Evolutionary conservation across 1,284 basidiomycete species (phyloP), one percentile per base, ranked within the genome.

Genomic region (Veloboletus limbatus): DNA sequence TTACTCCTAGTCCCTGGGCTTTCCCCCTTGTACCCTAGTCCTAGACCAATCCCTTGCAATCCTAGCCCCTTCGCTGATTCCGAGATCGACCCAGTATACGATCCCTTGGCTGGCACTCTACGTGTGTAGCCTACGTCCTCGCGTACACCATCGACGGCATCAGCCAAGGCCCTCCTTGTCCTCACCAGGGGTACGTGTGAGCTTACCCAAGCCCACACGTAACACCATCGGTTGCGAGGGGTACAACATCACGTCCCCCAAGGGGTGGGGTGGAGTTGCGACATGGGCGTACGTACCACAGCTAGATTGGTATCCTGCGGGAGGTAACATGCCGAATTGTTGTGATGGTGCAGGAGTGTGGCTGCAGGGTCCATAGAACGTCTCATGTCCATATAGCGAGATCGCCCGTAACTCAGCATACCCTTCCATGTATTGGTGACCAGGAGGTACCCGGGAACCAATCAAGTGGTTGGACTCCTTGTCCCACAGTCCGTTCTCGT

Each of bases 401-500:
- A 78, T 82, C 7, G 84, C 82, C 25, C 74, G 79, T 8, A 85
- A 88, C 57, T 88, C 83, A 7, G 82, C 76, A 47, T 88, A 88
- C 3, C 79, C 85, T 14, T 85, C 83, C 57, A 77, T 81, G 58
- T 78, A 80, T 59, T 80, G 68, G 58, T 83, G 83, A 14, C 70
- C 70, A 2, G 86, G 87, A 22, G 87, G 86, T 13, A 83, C 81
- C 84, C 86, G 92, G 0, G 88, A 92, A 17, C 88, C 87, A 45
- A 92, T 89, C 49, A 88, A 91, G 68, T 92, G 90, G 60, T 93
- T 93, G 0, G 88, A 93, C 58, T 95, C 93, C 66, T 93, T 91
- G 65, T 97, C 94, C 95, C 95, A 97, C 6, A 97, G 80, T 67
- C 97, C 93, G 63, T 96, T 96, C 76, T 93, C 90, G 63, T 97